phyloP scores from a whole-genome alignment of 352 stramenopile species.

The Phytophthora hybrid region DNA sequence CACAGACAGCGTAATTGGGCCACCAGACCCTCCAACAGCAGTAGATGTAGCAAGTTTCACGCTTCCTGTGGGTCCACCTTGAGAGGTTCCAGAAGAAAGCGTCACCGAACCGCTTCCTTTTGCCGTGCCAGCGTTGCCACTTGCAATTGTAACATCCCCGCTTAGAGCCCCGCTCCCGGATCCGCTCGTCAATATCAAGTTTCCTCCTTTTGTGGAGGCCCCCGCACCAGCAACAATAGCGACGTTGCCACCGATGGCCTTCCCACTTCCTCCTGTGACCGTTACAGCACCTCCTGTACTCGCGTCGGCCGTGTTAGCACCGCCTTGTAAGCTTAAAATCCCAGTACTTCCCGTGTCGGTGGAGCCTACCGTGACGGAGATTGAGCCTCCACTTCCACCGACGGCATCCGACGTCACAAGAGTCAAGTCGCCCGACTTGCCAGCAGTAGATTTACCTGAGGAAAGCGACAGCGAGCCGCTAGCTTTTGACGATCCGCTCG shows the following conservation, averaged over 20 bases:
- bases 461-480: conserved; percentile 35
- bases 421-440: conserved; percentile 23
- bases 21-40: conserved; percentile 26
- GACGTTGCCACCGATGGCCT: conserved; percentile 28
- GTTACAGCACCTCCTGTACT: conserved; percentile 31
- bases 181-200: conserved; percentile 39
- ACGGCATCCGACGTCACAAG: conserved; percentile 21
- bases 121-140: conserved; percentile 15
- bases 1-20: conserved; percentile 35
- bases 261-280: conserved; percentile 24
- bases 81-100: conserved; percentile 35
- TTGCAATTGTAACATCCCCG: conserved; percentile 40
- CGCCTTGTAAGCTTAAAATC: conserved; percentile 28
- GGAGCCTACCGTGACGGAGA: conserved; percentile 28
- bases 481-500: conserved; percentile 29
- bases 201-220: conserved; percentile 32
- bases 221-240: conserved; percentile 27
- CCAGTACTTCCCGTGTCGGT: conserved; percentile 14
- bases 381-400: conserved; percentile 29
- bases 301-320: conserved; percentile 15
- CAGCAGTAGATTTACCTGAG: conserved; percentile 25
- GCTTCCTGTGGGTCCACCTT: conserved; percentile 30
- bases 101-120: conserved; percentile 32
- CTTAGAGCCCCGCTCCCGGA: conserved; percentile 31
- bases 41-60: conserved; percentile 36